Conservation (phyloP, 2,329 filamentous ascomycete species). For the Aquanectria penicillioides region DNA sequence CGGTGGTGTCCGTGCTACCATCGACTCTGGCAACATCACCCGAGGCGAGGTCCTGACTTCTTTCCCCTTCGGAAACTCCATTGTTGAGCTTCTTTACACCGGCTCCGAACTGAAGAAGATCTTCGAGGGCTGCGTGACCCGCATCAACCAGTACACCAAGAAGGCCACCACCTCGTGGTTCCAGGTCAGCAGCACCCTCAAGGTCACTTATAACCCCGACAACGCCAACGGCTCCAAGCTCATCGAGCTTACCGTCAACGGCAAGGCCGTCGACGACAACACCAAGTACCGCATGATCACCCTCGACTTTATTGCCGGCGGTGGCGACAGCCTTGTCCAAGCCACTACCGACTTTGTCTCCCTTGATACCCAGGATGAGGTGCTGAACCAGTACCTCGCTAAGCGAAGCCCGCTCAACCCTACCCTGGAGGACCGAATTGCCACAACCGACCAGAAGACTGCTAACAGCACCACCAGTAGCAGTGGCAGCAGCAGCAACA, state of each 20-base stretch:
- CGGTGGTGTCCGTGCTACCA: slow-evolving; percentile 71
- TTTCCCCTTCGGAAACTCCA: slow-evolving; percentile 73
- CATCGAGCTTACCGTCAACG: slow-evolving; percentile 61
- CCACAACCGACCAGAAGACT: slow-evolving; percentile 27
- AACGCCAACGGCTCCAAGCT: slow-evolving; percentile 61
- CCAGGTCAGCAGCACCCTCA: slow-evolving; percentile 67
- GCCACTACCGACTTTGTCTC: slow-evolving; percentile 50
- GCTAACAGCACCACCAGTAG: too few relatives aligned
- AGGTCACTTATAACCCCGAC: slow-evolving; percentile 65
- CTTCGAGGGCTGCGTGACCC: slow-evolving; percentile 67
- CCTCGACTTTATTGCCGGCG: slow-evolving; percentile 69
- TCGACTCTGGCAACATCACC: slow-evolving; percentile 69
- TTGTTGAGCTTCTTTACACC: slow-evolving; percentile 65
- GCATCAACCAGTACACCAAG: slow-evolving; percentile 64
- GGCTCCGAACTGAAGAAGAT: slow-evolving; percentile 66
- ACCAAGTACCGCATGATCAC: slow-evolving; percentile 67
- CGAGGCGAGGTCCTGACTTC: slow-evolving; percentile 71
- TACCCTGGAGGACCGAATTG: slow-evolving; percentile 56
- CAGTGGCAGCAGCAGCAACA: not conserved
- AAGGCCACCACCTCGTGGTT: slow-evolving; percentile 66
- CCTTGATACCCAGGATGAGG: slow-evolving; percentile 64
- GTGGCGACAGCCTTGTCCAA: slow-evolving; percentile 71
- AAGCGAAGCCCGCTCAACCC: slow-evolving; percentile 60
- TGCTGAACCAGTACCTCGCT: slow-evolving; percentile 61
- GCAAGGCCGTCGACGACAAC: slow-evolving; percentile 56